These are phyloP conservation scores for Tylopilus sp. DNA, from an alignment of 768 basidiomycete species.

Conservation along the genomic window DNA sequence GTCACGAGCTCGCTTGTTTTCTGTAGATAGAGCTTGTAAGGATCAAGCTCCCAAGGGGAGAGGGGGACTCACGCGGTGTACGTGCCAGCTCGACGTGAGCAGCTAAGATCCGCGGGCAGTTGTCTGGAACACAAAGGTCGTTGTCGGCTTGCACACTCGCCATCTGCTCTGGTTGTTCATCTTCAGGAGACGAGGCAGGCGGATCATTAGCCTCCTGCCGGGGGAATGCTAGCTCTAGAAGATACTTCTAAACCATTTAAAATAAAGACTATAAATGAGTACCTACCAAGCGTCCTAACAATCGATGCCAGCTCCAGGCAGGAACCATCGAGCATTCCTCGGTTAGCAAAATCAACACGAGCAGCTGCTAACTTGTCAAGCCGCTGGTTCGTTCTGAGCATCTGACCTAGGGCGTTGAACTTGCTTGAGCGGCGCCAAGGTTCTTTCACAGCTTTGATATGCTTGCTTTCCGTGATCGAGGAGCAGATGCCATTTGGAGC, in stretches of 20 bases:
- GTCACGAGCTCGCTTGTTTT: background rate
- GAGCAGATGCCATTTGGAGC: background rate
- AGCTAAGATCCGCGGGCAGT: background rate
- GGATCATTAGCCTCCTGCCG: no score
- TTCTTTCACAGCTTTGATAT: conserved; percentile 2
- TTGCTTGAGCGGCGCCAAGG: background rate
- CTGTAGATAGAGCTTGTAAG: background rate
- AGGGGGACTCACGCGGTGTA: background rate
- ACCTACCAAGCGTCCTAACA: background rate
- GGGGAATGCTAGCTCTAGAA: background rate
- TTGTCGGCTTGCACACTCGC: background rate
- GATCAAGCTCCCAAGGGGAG: background rate
- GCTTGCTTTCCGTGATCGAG: no score
- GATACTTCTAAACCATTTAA: background rate
- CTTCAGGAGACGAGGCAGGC: no score
- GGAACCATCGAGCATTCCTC: background rate
- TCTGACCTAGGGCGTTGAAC: no score
- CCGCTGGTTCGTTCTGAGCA: no score
- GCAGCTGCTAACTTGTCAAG: background rate
- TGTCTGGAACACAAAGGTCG: background rate
- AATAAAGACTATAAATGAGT: background rate
- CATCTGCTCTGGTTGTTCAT: background rate
- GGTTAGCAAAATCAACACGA: background rate
- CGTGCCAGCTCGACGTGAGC: background rate
- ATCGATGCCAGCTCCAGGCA: background rate